Evolutionary conservation across 257 asterid species (phyloP).

Genomic region (Pogostemon cablin): DNA sequence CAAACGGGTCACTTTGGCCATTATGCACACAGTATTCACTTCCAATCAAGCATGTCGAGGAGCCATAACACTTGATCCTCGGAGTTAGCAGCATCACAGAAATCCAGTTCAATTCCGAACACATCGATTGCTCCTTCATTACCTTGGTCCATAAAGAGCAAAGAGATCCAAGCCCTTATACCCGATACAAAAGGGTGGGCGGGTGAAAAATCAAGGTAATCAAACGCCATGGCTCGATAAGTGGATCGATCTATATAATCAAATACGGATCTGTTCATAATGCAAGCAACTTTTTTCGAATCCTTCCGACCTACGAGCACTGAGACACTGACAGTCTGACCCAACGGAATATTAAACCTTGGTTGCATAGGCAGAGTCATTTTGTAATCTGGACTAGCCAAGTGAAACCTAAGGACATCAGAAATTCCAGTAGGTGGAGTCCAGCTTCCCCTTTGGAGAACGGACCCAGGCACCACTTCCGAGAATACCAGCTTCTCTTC

Average conservation of each 20-base stretch:
- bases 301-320: slow-evolving; percentile 80
- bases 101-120: slow-evolving; percentile 91
- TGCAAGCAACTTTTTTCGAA: slow-evolving; percentile 71
- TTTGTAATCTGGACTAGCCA: slow-evolving; percentile 79
- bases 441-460: slow-evolving; percentile 68
- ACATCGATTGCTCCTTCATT: slow-evolving; percentile 75
- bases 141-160: slow-evolving; percentile 86
- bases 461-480: slow-evolving; percentile 83
- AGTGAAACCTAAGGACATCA: slow-evolving; percentile 69
- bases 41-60: slow-evolving; percentile 98
- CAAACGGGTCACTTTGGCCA: slow-evolving; percentile 11
- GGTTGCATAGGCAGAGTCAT: slow-evolving; percentile 88
- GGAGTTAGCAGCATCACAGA: slow-evolving; percentile 86
- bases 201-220: slow-evolving; percentile 92
- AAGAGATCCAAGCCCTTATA: slow-evolving; percentile 95
- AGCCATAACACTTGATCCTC: slow-evolving; percentile 88
- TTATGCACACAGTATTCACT: slow-evolving; percentile 44
- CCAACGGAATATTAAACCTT: slow-evolving; percentile 73
- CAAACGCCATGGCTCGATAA: slow-evolving; percentile 84
- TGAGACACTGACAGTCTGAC: slow-evolving; percentile 75
- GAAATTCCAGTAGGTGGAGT: slow-evolving; percentile 74
- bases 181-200: slow-evolving; percentile 78
- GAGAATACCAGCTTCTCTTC: slow-evolving; percentile 73
- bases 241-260: slow-evolving; percentile 92
- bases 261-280: slow-evolving; percentile 73